phyloP scores from a whole-genome alignment of 495 filamentous ascomycete genomes.

The Rusavskia elegans region DNA sequence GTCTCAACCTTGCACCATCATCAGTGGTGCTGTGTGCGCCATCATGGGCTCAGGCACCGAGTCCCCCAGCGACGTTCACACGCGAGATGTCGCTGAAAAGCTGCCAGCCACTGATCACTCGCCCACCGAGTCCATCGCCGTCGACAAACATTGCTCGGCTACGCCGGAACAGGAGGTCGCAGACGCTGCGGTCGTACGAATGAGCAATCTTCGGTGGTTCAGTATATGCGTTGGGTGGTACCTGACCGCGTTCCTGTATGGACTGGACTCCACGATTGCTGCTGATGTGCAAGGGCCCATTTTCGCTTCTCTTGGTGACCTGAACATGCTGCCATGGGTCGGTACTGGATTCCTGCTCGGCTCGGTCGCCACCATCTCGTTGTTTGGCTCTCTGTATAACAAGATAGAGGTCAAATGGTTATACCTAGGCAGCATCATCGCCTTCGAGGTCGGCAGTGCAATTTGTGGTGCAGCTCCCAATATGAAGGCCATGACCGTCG shows the following conservation, averaged over 20 bases:
- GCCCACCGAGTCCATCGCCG: neutral
- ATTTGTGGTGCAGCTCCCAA: conserved; percentile 38
- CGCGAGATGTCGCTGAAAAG: neutral
- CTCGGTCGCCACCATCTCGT: conserved; percentile 5
- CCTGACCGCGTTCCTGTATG: conserved; percentile 17
- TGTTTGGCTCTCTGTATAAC: neutral
- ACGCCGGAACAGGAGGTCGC: neutral
- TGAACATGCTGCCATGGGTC: conserved; percentile 15
- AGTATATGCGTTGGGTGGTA: conserved; percentile 15
- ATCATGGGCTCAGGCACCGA: neutral
- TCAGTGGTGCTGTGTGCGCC: neutral
- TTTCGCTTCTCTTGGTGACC: conserved; percentile 11
- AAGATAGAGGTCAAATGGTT: conserved; percentile 25
- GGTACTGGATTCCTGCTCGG: conserved; percentile 14
- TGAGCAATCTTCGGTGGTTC: conserved; percentile 4
- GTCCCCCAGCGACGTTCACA: neutral
- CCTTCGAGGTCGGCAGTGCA: conserved; percentile 37
- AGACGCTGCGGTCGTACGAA: neutral
- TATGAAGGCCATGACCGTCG: conserved; percentile 37
- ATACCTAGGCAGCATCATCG: conserved; percentile 28
- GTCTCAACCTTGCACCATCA: neutral
- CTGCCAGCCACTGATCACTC: neutral
- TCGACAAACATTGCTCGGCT: neutral
- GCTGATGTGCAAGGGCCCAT: conserved; percentile 23
- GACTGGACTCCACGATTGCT: conserved; percentile 25